Evolutionary conservation across 2,329 filamentous ascomycete species (phyloP).

Genomic region (Hymenoscyphus infarciens): DNA sequence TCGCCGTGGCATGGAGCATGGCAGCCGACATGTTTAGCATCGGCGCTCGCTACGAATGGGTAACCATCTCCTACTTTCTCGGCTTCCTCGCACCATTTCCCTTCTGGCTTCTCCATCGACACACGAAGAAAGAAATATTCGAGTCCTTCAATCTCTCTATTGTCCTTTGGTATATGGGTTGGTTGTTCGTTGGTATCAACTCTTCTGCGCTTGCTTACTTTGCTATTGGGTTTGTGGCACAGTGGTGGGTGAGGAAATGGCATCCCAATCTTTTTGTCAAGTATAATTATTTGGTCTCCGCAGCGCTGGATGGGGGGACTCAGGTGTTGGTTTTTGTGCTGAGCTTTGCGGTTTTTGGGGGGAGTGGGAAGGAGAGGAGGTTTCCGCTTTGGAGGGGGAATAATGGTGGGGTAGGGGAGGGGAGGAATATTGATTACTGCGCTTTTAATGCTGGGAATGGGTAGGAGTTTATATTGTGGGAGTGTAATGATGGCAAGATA

Average conservation of each 20-base stretch:
- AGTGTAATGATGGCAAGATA: not conserved
- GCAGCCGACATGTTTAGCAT: constrained; percentile 42
- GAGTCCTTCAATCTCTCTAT: constrained; percentile 41
- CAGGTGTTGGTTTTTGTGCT: constrained; percentile 65
- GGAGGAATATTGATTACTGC: constrained; percentile 23
- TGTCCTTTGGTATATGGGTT: constrained; percentile 43
- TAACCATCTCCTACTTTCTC: constrained; percentile 41
- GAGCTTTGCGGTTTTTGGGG: constrained; percentile 53
- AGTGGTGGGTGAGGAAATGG: constrained; percentile 45
- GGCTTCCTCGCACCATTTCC: constrained; percentile 44
- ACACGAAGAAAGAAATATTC: constrained; percentile 25
- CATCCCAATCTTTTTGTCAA: constrained; percentile 71
- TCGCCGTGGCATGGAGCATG: constrained; percentile 39
- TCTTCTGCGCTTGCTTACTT: constrained; percentile 37
- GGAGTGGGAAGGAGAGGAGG: constrained; percentile 23
- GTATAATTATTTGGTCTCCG: constrained; percentile 74
- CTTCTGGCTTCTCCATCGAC: constrained; percentile 32
- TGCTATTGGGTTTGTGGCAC: constrained; percentile 36
- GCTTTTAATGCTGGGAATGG: constrained; percentile 23
- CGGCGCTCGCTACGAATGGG: constrained; percentile 39
- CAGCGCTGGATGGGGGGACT: constrained; percentile 66
- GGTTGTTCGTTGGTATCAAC: constrained; percentile 43
- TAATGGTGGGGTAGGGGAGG: constrained; percentile 15
- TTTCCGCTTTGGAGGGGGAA: constrained; percentile 31
- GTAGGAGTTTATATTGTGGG: constrained; percentile 2